Evolutionary conservation across 768 basidiomycete genomes (phyloP).

Genomic region (Termitomyces sp.): DNA sequence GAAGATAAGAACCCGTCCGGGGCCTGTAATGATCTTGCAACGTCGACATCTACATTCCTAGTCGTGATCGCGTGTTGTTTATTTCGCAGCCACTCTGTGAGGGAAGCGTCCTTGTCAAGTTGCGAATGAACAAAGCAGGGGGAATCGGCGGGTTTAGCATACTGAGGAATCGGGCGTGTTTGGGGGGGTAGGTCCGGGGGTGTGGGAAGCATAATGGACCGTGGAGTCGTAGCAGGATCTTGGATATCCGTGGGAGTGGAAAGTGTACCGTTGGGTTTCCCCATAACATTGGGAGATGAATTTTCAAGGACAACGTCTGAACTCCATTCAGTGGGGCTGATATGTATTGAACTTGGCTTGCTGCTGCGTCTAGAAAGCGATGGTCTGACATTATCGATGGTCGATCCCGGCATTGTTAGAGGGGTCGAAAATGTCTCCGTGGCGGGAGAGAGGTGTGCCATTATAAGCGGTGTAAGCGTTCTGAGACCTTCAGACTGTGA

Average conservation of each 20-base stretch:
- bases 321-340: conserved; percentile 37
- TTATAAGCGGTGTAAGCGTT: not conserved
- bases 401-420: conserved; percentile 32
- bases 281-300: conserved; percentile 27
- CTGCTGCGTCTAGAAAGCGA: conserved; percentile 40
- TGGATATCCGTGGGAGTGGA: conserved; percentile 15
- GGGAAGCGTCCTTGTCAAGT: conserved; percentile 77
- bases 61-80: conserved; percentile 32
- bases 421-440: conserved; percentile 41
- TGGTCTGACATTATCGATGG: conserved; percentile 24
- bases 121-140: conserved; percentile 94
- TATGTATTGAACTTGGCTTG: conserved; percentile 42
- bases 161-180: conserved; percentile 11
- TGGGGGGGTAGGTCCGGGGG: conserved; percentile 14
- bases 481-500: not conserved
- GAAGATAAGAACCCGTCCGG: conserved; percentile 9
- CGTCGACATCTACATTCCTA: conserved; percentile 40
- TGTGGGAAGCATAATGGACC: conserved; percentile 11
- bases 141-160: conserved; percentile 45
- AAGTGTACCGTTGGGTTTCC: conserved; percentile 18
- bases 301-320: conserved; percentile 41
- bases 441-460: conserved; percentile 27
- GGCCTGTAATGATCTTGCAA: conserved; percentile 46
- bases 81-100: conserved; percentile 68
- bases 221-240: conserved; percentile 19